These are phyloP conservation scores for Myxozyma geophila DNA, from an alignment of 805 yeast genomes.

Conservation along the genomic window DNA sequence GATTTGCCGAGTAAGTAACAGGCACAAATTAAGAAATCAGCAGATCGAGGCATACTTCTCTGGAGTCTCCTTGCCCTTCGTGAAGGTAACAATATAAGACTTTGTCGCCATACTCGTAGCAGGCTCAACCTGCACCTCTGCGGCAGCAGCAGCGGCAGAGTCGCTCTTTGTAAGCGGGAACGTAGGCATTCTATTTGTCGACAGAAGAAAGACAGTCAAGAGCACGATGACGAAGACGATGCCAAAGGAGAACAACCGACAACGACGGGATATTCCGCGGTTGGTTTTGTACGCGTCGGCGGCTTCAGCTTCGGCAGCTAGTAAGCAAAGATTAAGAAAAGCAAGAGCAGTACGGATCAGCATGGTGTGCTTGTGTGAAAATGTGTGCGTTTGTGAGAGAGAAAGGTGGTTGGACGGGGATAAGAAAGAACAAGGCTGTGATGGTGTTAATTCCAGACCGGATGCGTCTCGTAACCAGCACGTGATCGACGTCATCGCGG, in stretches of 20 bases:
- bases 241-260: slow-evolving; percentile 1
- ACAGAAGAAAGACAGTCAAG: slow-evolving; percentile 9
- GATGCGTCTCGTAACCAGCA: too few species aligned
- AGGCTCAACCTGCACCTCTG: slow-evolving; percentile 3
- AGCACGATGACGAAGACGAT: slow-evolving; percentile 11
- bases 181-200: slow-evolving; percentile 14
- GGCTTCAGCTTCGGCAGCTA: slow-evolving; percentile 12
- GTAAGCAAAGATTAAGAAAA: neutral
- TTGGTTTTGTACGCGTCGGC: slow-evolving; percentile 8
- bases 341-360: neutral
- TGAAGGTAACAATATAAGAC: slow-evolving; percentile 31
- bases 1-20: neutral
- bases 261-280: slow-evolving; percentile 9
- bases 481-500: too few species aligned
- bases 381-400: neutral
- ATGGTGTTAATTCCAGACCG: neutral
- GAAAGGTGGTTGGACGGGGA: neutral
- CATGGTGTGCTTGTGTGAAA: neutral
- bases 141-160: slow-evolving; percentile 15
- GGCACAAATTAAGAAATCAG: neutral
- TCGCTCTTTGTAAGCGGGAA: slow-evolving; percentile 11
- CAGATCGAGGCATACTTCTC: slow-evolving; percentile 15
- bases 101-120: slow-evolving; percentile 4
- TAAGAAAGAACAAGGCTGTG: neutral
- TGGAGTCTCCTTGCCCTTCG: slow-evolving; percentile 32